These are phyloP conservation scores for Lentinula edodes DNA, from an alignment of 768 basidiomycete species.

Conservation along the genomic window DNA sequence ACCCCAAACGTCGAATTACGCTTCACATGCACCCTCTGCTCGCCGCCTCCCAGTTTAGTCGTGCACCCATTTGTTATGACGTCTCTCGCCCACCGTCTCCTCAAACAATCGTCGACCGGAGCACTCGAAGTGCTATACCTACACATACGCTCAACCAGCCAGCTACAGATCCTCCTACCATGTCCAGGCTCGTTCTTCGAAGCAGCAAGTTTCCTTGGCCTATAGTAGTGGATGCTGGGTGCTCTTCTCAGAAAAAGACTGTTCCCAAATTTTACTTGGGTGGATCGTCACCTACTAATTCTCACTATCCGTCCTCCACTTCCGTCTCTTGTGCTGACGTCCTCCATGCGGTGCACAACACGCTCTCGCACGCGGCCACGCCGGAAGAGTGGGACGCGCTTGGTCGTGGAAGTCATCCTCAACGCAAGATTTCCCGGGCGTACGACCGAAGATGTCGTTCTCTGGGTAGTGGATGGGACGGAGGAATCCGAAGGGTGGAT, in stretches of 20 bases:
- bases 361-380: slow-evolving; percentile 51
- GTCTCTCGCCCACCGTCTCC: slow-evolving; percentile 51
- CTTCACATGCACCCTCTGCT: slow-evolving; percentile 63
- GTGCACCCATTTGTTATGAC: slow-evolving; percentile 61
- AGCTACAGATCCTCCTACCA: slow-evolving; percentile 56
- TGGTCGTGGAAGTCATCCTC: slow-evolving; percentile 47
- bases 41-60: slow-evolving; percentile 48
- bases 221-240: slow-evolving; percentile 34
- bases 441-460: slow-evolving; percentile 58
- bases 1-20: slow-evolving; percentile 27
- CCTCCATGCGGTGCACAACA: slow-evolving; percentile 51
- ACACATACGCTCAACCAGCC: slow-evolving; percentile 53
- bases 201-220: slow-evolving; percentile 61
- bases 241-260: slow-evolving; percentile 13
- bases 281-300: slow-evolving; percentile 9
- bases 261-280: slow-evolving; percentile 22
- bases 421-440: slow-evolving; percentile 53
- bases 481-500: slow-evolving; percentile 63
- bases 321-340: slow-evolving; percentile 60
- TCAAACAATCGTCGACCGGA: slow-evolving; percentile 50
- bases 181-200: slow-evolving; percentile 43
- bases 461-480: slow-evolving; percentile 62
- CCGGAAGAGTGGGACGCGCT: slow-evolving; percentile 61
- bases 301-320: slow-evolving; percentile 1
- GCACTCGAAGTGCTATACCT: slow-evolving; percentile 48